Conservation (phyloP, 2,329 filamentous ascomycete species). For the Fusarium sp. region DNA sequence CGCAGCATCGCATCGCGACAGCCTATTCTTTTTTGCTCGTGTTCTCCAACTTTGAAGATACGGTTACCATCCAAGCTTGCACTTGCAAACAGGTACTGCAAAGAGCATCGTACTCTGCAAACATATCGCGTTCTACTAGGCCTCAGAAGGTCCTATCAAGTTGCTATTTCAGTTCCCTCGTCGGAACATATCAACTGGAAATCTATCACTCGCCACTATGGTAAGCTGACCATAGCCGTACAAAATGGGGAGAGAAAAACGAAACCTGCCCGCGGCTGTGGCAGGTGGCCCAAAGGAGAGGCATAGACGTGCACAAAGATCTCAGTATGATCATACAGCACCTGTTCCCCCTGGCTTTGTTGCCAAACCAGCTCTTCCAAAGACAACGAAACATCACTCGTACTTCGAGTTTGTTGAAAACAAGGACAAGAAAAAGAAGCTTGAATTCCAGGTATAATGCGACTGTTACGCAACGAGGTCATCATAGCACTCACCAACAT, state of each 20-base stretch:
- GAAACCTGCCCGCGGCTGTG: constrained; percentile 44
- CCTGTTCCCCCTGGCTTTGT: constrained; percentile 49
- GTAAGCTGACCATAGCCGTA: constrained; percentile 40
- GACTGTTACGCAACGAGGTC: constrained; percentile 26
- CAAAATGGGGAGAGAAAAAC: constrained; percentile 51
- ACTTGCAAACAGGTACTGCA: constrained; percentile 13
- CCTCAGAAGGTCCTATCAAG: constrained; percentile 26
- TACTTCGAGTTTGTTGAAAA: constrained; percentile 74
- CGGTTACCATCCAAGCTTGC: constrained; percentile 5
- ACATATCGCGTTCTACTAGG: constrained; percentile 23
- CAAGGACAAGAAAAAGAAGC: constrained; percentile 68
- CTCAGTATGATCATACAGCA: constrained; percentile 47
- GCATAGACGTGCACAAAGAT: constrained; percentile 46
- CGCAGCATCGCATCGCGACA: constrained; percentile 3
- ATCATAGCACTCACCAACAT: constrained; percentile 42
- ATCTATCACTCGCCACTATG: constrained; percentile 36
- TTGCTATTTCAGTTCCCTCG: constrained; percentile 29
- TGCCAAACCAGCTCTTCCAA: constrained; percentile 52
- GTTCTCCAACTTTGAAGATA: constrained; percentile 5
- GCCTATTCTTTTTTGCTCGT: constrained; percentile 7
- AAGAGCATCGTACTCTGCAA: constrained; percentile 14
- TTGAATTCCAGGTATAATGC: constrained; percentile 66
- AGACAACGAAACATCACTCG: constrained; percentile 63
- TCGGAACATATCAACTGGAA: constrained; percentile 24
- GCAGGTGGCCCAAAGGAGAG: constrained; percentile 48